Evolutionary conservation across 805 yeast species (phyloP), one percentile per base, ranked within the genome.

Genomic region (Candida awuae): DNA sequence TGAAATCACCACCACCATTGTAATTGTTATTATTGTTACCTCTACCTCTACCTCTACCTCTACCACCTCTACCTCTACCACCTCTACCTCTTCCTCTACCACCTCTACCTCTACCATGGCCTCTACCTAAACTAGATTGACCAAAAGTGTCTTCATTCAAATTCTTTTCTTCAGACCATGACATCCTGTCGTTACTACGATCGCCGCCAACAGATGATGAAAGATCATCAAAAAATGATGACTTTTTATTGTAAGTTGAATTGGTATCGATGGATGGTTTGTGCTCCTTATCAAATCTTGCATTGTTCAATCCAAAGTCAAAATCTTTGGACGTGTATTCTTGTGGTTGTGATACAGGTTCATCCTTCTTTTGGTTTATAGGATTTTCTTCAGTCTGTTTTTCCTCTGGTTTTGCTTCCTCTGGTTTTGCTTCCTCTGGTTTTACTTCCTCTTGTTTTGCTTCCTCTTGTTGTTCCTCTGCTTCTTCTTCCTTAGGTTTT

Each of bases 181-280:
- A 71, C 74, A 76, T n/a, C n/a, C n/a, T 66, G 46, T 62, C 52
- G 18, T 56, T 61, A 21, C 56, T 58, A 8, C 58, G 54, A 19
- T 61, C 54, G 35, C 70, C 70, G 38, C 70, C 73, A 28, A 78
- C 68, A 4, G 86, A 78, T 9, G 86, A 74, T 9, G 94, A 82
- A 41, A 90, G 75, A 45, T 73, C 75, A 61, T 92, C 97, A 54
- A 90, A 90, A 60, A 92, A 90, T 2, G 97, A 87, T 12, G 86
- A 75, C 53, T 73, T 72, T 59, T 80, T 86, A 64, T 87, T 74
- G 65, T 92, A 92, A 21, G 69, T 73, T 16, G 60, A 53, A 20
- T 58, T 62, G 18, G 55, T 61, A 14, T 44, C 56, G 8, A 49
- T 47, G 7, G 32, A n/a, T 4, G 54, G 50, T 8, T 40, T 51